Evolutionary conservation across 345 rosid genomes (phyloP), one percentile per base, ranked within the genome.

Genomic region (Lenwebbia sp.): DNA sequence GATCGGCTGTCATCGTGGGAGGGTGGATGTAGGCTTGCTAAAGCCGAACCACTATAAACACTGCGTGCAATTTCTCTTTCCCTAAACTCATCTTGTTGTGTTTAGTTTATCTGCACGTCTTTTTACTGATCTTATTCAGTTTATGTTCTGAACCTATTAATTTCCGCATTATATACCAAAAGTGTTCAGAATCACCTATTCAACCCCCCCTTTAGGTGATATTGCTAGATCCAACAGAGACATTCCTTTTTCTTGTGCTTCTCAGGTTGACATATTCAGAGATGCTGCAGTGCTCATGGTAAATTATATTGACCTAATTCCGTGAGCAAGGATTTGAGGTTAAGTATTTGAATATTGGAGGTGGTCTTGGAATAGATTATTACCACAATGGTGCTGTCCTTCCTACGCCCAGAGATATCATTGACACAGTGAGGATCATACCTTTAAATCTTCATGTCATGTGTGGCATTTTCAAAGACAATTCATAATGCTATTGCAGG

Each of bases 291-390:
- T 91, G 88, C 93, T 96, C 11, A 98, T 95, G 99, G 94, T 95
- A 62, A 92, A 95, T 86, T 95, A 95, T 90, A 96, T 97, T 83
- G 97, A 96, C 51, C 90, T 94, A 86, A 97, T 97, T 97, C 78
- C 92, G 98, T 54, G 92, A 94, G 57, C 98, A 97, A 90, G 99
- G 98, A 51, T 97, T 97, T 88, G 95, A 96, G 89, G 91, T 96
- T 86, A 85, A 93, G 87, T 94, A 95, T 90, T 91, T 97, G 89
- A 97, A 97, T 90, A 96, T 97, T 89, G 99, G 99, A 86, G 99
- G 98, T 86, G 99, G 98, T 88, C 92, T 97, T 87, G 99, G 99
- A 86, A 97, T 97, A 86, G 99, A 97, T 92, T 97, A 97, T 86
- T 90, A 94, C 87, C 99, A 97, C 85, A 84, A 90, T 19, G 96